phyloP scores from a whole-genome alignment of 768 basidiomycete genomes.

The Rhizopogon roseolus region DNA sequence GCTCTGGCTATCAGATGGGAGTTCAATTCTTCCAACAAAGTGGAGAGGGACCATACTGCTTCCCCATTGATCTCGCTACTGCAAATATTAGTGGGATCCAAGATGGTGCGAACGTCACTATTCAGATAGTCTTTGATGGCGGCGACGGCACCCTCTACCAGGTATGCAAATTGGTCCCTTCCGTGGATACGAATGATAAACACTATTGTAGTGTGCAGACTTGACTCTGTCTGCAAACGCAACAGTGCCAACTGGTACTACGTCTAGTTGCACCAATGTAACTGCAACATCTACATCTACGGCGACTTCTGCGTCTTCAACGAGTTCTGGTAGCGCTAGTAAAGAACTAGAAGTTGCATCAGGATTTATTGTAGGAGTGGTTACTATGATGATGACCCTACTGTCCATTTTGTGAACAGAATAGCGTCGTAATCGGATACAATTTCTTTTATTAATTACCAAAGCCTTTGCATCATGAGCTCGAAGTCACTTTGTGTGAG shows the following conservation, averaged over 20 bases:
- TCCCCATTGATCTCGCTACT: slow-evolving; percentile 55
- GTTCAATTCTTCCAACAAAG: slow-evolving; percentile 44
- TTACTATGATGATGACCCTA: not conserved
- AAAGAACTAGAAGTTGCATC: slow-evolving; percentile 9
- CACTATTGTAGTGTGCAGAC: slow-evolving; percentile 63
- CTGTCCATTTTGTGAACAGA: not conserved
- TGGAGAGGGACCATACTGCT: slow-evolving; percentile 62
- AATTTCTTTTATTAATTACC: not conserved
- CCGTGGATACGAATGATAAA: not conserved
- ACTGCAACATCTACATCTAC: slow-evolving; percentile 10
- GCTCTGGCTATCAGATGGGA: slow-evolving; percentile 28
- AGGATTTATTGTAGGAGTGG: slow-evolving; percentile 5
- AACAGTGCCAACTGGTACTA: slow-evolving; percentile 39
- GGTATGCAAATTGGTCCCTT: slow-evolving; percentile 26
- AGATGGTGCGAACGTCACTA: slow-evolving; percentile 69
- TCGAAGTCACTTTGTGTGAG: too few species aligned
- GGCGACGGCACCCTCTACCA: slow-evolving; percentile 74
- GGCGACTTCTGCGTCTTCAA: slow-evolving; percentile 11
- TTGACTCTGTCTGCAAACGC: slow-evolving; percentile 57
- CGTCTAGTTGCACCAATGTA: slow-evolving; percentile 29
- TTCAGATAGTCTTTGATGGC: slow-evolving; percentile 63
- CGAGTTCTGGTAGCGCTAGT: slow-evolving; percentile 9
- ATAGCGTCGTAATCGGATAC: too few species aligned
- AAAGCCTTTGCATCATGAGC: too few species aligned
- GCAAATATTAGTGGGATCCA: slow-evolving; percentile 45